Conservation (phyloP, 495 filamentous ascomycete species). For the Aspergillus leporis region DNA sequence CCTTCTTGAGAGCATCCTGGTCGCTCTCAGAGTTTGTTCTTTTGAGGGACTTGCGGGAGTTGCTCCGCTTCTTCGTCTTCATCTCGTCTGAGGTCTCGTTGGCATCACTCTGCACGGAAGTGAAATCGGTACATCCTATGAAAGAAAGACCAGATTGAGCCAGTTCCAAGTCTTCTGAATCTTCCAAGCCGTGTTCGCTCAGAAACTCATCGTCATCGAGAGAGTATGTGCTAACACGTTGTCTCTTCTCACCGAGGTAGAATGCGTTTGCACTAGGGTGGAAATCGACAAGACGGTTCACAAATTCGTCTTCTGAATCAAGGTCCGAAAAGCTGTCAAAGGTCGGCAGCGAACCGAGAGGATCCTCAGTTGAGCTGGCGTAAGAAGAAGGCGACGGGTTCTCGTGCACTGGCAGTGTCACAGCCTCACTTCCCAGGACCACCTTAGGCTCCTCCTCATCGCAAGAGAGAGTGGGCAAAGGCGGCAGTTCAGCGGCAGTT, state of each 20-base stretch:
- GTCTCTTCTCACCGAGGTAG: slow-evolving; percentile 74
- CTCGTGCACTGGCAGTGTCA: slow-evolving; percentile 54
- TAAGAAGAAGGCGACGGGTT: slow-evolving; percentile 50
- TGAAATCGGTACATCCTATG: slow-evolving; percentile 39
- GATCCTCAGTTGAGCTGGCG: slow-evolving; percentile 48
- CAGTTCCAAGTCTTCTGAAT: slow-evolving; percentile 68
- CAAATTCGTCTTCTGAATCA: slow-evolving; percentile 89
- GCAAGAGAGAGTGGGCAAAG: slow-evolving; percentile 65
- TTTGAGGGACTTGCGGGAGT: slow-evolving; percentile 49
- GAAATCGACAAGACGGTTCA: slow-evolving; percentile 73
- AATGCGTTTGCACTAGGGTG: slow-evolving; percentile 56
- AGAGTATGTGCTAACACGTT: slow-evolving; percentile 65
- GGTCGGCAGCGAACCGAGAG: slow-evolving; percentile 63
- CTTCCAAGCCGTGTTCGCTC: slow-evolving; percentile 74
- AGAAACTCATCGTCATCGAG: slow-evolving; percentile 75
- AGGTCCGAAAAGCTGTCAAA: slow-evolving; percentile 90
- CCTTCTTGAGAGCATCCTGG: slow-evolving; percentile 32
- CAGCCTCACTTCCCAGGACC: slow-evolving; percentile 64
- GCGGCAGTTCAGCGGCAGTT: slow-evolving; percentile 64
- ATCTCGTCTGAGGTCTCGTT: slow-evolving; percentile 42
- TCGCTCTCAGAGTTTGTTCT: slow-evolving; percentile 43
- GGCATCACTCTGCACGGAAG: slow-evolving; percentile 23
- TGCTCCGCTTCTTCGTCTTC: slow-evolving; percentile 62
- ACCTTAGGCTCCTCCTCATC: slow-evolving; percentile 78
- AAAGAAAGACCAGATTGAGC: slow-evolving; percentile 49